phyloP scores from a whole-genome alignment of 192 early-diverging fungal species.

The Coemansia sp. region DNA sequence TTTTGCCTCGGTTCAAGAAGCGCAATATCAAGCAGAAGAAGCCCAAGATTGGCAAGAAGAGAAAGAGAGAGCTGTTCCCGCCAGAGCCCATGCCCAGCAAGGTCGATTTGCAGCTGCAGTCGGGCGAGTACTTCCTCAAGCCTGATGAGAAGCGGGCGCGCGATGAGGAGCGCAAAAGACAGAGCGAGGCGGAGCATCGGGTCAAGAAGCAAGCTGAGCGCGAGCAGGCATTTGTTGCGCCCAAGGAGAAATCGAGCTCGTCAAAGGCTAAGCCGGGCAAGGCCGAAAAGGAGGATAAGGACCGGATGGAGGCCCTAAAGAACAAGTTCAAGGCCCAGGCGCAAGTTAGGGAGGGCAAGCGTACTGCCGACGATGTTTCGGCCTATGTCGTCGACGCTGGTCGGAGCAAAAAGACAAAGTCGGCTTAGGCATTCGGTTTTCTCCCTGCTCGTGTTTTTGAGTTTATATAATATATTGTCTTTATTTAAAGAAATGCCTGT shows the following conservation, averaged over 20 bases:
- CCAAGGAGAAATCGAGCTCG: slow-evolving; percentile 60
- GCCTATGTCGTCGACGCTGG: slow-evolving; percentile 20
- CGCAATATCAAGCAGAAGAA: slow-evolving; percentile 75
- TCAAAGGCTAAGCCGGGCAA: neutral
- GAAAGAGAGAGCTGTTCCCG: slow-evolving; percentile 83
- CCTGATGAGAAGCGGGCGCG: slow-evolving; percentile 66
- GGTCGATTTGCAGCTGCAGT: slow-evolving; percentile 91
- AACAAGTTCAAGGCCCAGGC: slow-evolving; percentile 53
- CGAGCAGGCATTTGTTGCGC: slow-evolving; percentile 80
- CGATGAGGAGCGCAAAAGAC: slow-evolving; percentile 64
- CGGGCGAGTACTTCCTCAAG: slow-evolving; percentile 95
- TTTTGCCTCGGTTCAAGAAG: slow-evolving; percentile 97
- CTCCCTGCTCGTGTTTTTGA: neutral
- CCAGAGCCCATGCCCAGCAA: slow-evolving; percentile 82
- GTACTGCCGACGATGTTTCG: slow-evolving; percentile 21
- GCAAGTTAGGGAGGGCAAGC: slow-evolving; percentile 20
- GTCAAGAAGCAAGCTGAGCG: slow-evolving; percentile 73
- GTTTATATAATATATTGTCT: neutral
- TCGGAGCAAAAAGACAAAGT: slow-evolving; percentile 32
- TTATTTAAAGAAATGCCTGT: neutral
- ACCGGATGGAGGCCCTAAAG: slow-evolving; percentile 48
- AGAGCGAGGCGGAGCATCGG: slow-evolving; percentile 68
- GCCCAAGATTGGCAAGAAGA: slow-evolving; percentile 71
- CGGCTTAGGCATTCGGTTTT: neutral
- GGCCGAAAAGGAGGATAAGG: slow-evolving; percentile 33